phyloP scores from a whole-genome alignment of 1,139 yeast genomes.

The Saccharomycopsis crataegensis region DNA sequence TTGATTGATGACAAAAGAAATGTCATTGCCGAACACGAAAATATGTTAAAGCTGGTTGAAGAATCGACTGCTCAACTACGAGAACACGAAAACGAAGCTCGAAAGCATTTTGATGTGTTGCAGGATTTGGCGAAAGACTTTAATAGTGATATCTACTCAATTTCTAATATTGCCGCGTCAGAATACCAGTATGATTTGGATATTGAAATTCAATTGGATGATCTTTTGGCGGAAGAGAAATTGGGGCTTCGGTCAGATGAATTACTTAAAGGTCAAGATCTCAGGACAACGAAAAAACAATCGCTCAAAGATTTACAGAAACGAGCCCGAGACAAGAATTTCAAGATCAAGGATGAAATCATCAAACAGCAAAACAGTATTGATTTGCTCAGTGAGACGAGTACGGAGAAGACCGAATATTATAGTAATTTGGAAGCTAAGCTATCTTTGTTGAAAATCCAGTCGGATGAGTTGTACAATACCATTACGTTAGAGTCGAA shows the following conservation, averaged over 20 bases:
- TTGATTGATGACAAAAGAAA: constrained; percentile 56
- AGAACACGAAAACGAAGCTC: constrained; percentile 42
- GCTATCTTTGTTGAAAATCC: constrained; percentile 44
- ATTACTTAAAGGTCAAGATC: constrained; percentile 31
- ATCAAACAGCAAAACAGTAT: constrained; percentile 52
- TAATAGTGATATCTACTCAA: constrained; percentile 45
- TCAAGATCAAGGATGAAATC: constrained; percentile 51
- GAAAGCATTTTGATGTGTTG: constrained; percentile 41
- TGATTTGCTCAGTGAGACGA: constrained; percentile 47
- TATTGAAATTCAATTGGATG: constrained; percentile 34
- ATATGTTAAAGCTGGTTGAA: constrained; percentile 37
- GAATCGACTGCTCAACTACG: constrained; percentile 29
- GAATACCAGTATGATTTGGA: constrained; percentile 32
- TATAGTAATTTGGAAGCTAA: constrained; percentile 55
- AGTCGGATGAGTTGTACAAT: constrained; percentile 52
- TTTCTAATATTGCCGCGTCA: constrained; percentile 31
- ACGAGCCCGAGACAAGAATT: constrained; percentile 41
- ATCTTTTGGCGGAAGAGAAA: constrained; percentile 23
- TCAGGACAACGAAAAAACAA: constrained; percentile 30
- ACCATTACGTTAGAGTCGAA: constrained; percentile 48
- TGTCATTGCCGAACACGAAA: constrained; percentile 49
- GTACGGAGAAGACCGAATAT: constrained; percentile 49
- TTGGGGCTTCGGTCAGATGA: constrained; percentile 38
- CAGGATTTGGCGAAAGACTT: constrained; percentile 48
- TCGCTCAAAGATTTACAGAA: constrained; percentile 42